These are phyloP conservation scores for Calonectria leucothoes DNA, from an alignment of 2,329 filamentous ascomycete genomes.

Conservation along the genomic window DNA sequence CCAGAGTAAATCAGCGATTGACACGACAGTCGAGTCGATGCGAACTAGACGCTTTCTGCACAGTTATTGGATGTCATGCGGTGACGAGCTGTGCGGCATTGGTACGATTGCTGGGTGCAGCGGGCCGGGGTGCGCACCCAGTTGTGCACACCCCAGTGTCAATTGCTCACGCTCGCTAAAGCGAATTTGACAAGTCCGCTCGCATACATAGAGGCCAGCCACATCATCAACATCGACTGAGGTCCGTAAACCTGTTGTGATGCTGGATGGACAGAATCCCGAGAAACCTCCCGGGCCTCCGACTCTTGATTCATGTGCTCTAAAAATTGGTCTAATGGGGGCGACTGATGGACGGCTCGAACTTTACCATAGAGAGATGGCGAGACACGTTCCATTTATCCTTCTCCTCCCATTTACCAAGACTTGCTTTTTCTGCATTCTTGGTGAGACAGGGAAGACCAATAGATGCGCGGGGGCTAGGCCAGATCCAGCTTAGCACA, in stretches of 20 bases:
- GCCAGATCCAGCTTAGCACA: background rate
- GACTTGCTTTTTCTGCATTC: background rate
- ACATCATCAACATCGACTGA: background rate
- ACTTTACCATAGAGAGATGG: no score
- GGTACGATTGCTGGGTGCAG: background rate
- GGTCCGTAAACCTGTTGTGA: background rate
- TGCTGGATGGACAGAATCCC: background rate
- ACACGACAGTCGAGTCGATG: constrained; percentile 1
- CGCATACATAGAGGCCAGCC: background rate
- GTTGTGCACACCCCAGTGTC: background rate
- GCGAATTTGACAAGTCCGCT: background rate
- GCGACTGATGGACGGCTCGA: background rate
- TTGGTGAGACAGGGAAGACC: background rate
- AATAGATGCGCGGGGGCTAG: background rate
- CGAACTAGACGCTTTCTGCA: constrained; percentile 25
- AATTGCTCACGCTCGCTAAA: background rate
- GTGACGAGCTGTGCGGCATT: background rate
- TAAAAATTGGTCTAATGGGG: background rate
- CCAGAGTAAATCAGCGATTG: constrained; percentile 5
- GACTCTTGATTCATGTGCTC: background rate
- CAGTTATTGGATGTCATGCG: constrained; percentile 29
- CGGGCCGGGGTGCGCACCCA: background rate
- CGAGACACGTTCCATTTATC: background rate
- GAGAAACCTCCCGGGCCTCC: background rate
- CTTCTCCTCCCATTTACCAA: background rate